Base-by-base conservation (phyloP, 441 rosid genomes). In the Adansonia rubrostipa region DNA sequence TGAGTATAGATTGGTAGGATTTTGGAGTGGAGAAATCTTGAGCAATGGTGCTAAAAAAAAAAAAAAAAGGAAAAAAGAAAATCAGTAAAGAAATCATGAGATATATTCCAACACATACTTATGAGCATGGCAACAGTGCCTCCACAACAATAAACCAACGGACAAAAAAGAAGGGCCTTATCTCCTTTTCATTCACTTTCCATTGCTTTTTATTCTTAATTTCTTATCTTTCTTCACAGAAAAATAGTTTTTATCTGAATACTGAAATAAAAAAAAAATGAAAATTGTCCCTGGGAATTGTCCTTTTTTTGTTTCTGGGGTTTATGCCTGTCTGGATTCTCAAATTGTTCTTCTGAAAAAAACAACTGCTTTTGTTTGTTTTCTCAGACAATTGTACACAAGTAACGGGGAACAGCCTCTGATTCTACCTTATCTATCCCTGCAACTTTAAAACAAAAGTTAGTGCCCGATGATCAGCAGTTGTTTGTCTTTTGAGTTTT, bases 361-460 rank as follows among this genome's bases (percentile, higher is more conserved):
- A 75, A 72, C 66, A 44, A 66, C 78, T 51, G 77, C 36, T 80
- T 83, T 78, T 81, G 85, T 86, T 80, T 79, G 84, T 80, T 78
- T 85, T 80, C 54, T 45, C 73, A 69, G 86, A 77, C 80, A 84
- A 74, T 19, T 24, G 83, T 73, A 53, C 13, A 19, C 28, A 24
- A 22, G 11, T 3, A 24, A 47, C 28, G 69, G 85, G 84, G 79
- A 79, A 81, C 86, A 77, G 15, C 71, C 54, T 77, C 83, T 85
- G 87, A 71, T 75, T 82, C 84, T 42, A 76, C 86, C 87, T 83
- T 81, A 79, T 79, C 87, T 80, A 80, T 77, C 77, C 47, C 77
- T 79, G 77, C 83, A 84, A 78, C 84, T 73, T 80, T 77, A 67
- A 76, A 79, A 82, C 84, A 78, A 82, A 82, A 72, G 17, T 81